These are phyloP conservation scores for Citrullus mucosospermus DNA, from an alignment of 306 rosid species.

Conservation along the genomic window DNA sequence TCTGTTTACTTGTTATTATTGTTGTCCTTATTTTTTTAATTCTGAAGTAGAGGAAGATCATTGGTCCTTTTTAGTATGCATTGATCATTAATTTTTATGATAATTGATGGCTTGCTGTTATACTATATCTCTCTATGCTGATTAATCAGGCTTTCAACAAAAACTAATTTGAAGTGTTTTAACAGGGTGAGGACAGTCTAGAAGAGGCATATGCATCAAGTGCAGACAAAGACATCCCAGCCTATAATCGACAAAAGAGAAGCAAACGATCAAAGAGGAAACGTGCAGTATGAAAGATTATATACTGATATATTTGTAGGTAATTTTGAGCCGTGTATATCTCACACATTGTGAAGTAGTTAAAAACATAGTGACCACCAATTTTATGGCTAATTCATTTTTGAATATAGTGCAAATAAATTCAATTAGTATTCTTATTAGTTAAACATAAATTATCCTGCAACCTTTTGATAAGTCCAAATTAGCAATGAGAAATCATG, in stretches of 20 bases:
- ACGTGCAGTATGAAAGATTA: slow-evolving; percentile 48
- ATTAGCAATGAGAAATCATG: no score
- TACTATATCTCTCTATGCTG: neutral
- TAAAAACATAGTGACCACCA: slow-evolving; percentile 23
- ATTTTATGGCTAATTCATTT: slow-evolving; percentile 42
- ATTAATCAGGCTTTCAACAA: neutral
- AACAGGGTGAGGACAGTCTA: slow-evolving; percentile 40
- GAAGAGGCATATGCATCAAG: slow-evolving; percentile 60
- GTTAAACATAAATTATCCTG: neutral
- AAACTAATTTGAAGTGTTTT: slow-evolving; percentile 20
- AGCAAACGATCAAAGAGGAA: slow-evolving; percentile 95
- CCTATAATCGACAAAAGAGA: slow-evolving; percentile 58
- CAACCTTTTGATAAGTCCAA: neutral
- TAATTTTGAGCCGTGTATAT: slow-evolving; percentile 57
- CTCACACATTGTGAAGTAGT: slow-evolving; percentile 28
- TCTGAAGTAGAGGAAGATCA: neutral
- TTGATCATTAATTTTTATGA: neutral
- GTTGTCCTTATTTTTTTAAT: neutral
- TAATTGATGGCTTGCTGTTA: neutral
- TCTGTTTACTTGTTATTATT: neutral
- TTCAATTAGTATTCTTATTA: neutral
- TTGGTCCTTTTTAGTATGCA: neutral
- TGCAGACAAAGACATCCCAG: slow-evolving; percentile 36
- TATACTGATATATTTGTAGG: slow-evolving; percentile 35
- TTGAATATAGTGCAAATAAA: slow-evolving; percentile 23